Percentiles rank a stretch among this genome's conserved stretches.
These are phyloP conservation scores for Aphanocladium album DNA, from an alignment of 2,329 filamentous ascomycete species.

Conservation along the genomic window DNA sequence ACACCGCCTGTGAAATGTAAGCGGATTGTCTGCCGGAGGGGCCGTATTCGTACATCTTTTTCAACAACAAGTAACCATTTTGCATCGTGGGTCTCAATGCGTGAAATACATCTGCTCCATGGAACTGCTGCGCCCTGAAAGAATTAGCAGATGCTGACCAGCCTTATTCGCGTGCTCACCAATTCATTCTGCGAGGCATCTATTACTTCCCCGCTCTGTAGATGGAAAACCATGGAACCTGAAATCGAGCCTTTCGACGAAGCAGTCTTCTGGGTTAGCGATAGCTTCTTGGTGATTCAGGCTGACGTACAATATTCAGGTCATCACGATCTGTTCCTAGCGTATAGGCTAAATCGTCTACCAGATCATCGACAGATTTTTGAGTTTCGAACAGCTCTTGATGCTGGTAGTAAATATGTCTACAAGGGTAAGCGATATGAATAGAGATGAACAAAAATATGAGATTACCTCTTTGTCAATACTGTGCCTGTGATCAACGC, in stretches of 20 bases:
- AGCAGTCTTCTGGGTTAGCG: constrained; percentile 50
- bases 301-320: constrained; percentile 62
- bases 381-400: constrained; percentile 68
- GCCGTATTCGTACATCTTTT: constrained; percentile 57
- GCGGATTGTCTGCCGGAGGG: background rate
- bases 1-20: constrained; percentile 57
- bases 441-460: background rate
- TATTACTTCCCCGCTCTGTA: constrained; percentile 38
- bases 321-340: constrained; percentile 58
- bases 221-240: constrained; percentile 49
- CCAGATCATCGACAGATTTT: constrained; percentile 60
- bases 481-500: constrained; percentile 50
- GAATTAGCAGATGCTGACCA: constrained; percentile 14
- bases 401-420: constrained; percentile 76
- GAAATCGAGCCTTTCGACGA: constrained; percentile 66
- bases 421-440: constrained; percentile 27
- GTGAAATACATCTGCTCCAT: constrained; percentile 40
- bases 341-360: constrained; percentile 70
- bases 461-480: constrained; percentile 56
- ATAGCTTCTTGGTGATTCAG: too few species aligned
- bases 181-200: constrained; percentile 26
- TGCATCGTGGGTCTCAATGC: constrained; percentile 43
- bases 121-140: constrained; percentile 59
- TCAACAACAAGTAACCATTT: constrained; percentile 71
- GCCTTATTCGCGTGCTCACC: constrained; percentile 18